Base-by-base conservation (phyloP, 1,284 basidiomycete species). In the Irpex sp. region DNA sequence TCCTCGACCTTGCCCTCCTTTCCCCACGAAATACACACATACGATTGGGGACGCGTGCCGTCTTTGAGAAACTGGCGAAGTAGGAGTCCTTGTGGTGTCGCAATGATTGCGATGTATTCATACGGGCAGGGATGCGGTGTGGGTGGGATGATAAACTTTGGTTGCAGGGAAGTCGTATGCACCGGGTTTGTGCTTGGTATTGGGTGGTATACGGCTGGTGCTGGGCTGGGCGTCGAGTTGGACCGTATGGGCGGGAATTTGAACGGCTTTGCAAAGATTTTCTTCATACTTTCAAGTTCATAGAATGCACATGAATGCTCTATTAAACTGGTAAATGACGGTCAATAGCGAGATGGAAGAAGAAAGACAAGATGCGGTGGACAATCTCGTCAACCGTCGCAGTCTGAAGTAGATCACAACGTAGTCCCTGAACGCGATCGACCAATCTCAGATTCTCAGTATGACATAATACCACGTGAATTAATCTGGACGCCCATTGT, bases 91-190 rank as follows among this genome's bases (percentile, higher is more conserved):
- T 83, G 78, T 13, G 77, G 71, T 0, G 86, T 82, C 2, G 80
- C 81, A 51, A 87, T 71, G 35, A 93, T 64, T 6, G 82, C 81
- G 43, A 93, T 83, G 65, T 86, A 79, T 59, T 88, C 84, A 70
- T 92, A 78, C 6, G 91, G 89, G 68, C 82, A 83, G 31, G 90
- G 90, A 71, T 92, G 88, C 11, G 87, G 88, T 6, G 89, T 72
- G 0, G 90, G 82, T 3, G 89, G 87, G 31, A 90, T 77, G 60
- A 81, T 74, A 65, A 84, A 81, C 73, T 83, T 86, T 1, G 87
- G 89, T 57, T 83, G 85, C n/a, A 90, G 66, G 67, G 68, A 76
- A 67, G 69, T 73, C 67, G 69, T 74, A 49, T 59, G 58, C 19
- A 33, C 46, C 11, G 53, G 7, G 26, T 31, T 31, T 55, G 53